phyloP scores from a whole-genome alignment of 208 protist species.

The Herpetomonas tarakana region DNA sequence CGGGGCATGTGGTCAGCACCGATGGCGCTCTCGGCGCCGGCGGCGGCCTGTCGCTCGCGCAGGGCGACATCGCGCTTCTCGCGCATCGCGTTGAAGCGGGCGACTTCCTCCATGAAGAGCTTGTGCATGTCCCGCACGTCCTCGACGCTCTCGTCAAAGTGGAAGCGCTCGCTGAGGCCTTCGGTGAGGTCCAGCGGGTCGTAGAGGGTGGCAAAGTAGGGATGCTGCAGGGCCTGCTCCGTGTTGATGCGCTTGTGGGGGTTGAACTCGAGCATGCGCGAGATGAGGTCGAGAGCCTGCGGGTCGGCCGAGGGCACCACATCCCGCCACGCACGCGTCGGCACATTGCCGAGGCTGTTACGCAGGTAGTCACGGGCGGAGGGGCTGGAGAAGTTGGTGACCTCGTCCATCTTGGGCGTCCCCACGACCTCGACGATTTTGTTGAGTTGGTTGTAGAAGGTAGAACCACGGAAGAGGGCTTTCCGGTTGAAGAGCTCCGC shows the following conservation, averaged over 20 bases:
- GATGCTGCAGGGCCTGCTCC: conserved; percentile 84
- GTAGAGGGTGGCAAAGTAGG: conserved; percentile 84
- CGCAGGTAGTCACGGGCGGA: conserved; percentile 85
- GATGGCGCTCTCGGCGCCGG: conserved; percentile 36
- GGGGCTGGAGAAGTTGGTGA: conserved; percentile 81
- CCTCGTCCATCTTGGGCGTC: conserved; percentile 87
- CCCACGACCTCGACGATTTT: conserved; percentile 92
- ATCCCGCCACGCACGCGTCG: conserved; percentile 39
- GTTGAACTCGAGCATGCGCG: conserved; percentile 84
- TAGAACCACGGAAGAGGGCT: conserved; percentile 88
- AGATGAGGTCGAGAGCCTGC: conserved; percentile 76
- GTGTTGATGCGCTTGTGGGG: conserved; percentile 74
- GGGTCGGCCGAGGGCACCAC: conserved; percentile 70
- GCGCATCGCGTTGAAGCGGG: conserved; percentile 61
- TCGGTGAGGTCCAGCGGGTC: conserved; percentile 78
- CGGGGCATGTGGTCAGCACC: conserved; percentile 71
- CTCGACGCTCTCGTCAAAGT: conserved; percentile 73
- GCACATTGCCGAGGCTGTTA: conserved; percentile 64
- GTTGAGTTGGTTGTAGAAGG: conserved; percentile 92
- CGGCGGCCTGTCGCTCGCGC: conserved; percentile 45
- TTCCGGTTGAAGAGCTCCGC: conserved; percentile 90
- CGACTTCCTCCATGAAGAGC: conserved; percentile 69
- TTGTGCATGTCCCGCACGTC: conserved; percentile 71
- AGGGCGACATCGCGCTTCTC: conserved; percentile 44
- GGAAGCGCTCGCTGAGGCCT: conserved; percentile 70